A percentile compares a stretch with the other conserved stretches of the same genome.
Conservation (phyloP, 2,329 filamentous ascomycete genomes). For the Lachnellula suecica region DNA sequence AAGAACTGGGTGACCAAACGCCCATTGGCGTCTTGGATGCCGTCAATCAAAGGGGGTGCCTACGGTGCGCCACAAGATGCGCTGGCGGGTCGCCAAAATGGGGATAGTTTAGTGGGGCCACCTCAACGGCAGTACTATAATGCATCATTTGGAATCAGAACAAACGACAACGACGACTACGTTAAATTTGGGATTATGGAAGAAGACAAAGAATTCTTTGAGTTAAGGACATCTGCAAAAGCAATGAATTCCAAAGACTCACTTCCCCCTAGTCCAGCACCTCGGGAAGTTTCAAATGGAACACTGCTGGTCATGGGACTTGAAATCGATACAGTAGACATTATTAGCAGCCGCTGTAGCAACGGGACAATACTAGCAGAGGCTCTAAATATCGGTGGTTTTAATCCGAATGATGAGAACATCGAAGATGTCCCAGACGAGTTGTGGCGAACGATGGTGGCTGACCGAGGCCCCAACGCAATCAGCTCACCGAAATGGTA, state of each 20-base stretch:
- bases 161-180: no score
- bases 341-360: slow-evolving; percentile 2
- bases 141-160: slow-evolving; percentile 7
- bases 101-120: slow-evolving; percentile 21
- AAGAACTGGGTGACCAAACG: no score
- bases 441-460: slow-evolving; percentile 22
- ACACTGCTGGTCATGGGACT: slow-evolving; percentile 13
- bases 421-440: slow-evolving; percentile 7
- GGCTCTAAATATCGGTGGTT: slow-evolving; percentile 12
- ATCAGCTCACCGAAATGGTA: slow-evolving; percentile 21
- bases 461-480: slow-evolving; percentile 18
- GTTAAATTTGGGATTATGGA: slow-evolving; percentile 3
- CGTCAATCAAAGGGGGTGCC: slow-evolving; percentile 11
- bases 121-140: slow-evolving; percentile 14
- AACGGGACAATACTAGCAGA: slow-evolving; percentile 8
- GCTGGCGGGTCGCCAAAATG: slow-evolving; percentile 11
- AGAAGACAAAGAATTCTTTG: not conserved
- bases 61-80: slow-evolving; percentile 11
- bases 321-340: slow-evolving; percentile 5
- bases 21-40: slow-evolving; percentile 16
- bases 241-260: not conserved
- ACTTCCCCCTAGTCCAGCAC: no score
- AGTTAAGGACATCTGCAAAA: not conserved
- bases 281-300: slow-evolving; percentile 7
- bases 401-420: not conserved